Conservation (phyloP, 1,284 basidiomycete species). For the Cryptococcus deneoformans region DNA sequence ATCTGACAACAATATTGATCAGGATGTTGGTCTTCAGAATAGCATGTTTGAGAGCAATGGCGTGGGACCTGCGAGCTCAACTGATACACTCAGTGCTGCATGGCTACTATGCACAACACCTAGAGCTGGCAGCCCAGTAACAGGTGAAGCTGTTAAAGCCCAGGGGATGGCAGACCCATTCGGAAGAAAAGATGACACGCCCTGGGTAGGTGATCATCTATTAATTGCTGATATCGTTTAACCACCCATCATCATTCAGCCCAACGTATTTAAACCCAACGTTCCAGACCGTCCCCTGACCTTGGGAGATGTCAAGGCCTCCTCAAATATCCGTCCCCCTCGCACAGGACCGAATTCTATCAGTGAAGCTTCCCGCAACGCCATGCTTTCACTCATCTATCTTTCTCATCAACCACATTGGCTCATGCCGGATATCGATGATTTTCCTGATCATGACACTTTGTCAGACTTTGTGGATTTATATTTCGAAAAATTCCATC, state of each 20-base stretch:
- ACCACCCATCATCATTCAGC: conserved; percentile 11
- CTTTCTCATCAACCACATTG: conserved; percentile 34
- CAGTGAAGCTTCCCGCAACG: conserved; percentile 27
- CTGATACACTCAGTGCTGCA: conserved; percentile 30
- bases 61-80: conserved; percentile 26
- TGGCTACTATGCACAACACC: conserved; percentile 29
- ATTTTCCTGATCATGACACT: conserved; percentile 34
- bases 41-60: conserved; percentile 25
- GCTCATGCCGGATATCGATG: conserved; percentile 33
- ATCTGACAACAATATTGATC: conserved; percentile 26
- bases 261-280: conserved; percentile 31
- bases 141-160: conserved; percentile 6
- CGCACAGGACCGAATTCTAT: conserved; percentile 14
- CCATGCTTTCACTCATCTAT: conserved; percentile 37
- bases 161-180: conserved; percentile 14
- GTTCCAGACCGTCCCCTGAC: conserved; percentile 31
- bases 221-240: neutral
- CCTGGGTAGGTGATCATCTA: conserved; percentile 26
- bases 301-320: conserved; percentile 29
- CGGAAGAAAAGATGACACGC: conserved; percentile 26
- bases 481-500: conserved; percentile 44
- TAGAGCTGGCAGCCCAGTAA: conserved; percentile 21
- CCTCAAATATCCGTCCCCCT: conserved; percentile 12
- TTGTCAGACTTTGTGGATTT: conserved; percentile 35
- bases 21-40: conserved; percentile 25